phyloP scores from a whole-genome alignment of 345 rosid species.

The Salix suchowensis region DNA sequence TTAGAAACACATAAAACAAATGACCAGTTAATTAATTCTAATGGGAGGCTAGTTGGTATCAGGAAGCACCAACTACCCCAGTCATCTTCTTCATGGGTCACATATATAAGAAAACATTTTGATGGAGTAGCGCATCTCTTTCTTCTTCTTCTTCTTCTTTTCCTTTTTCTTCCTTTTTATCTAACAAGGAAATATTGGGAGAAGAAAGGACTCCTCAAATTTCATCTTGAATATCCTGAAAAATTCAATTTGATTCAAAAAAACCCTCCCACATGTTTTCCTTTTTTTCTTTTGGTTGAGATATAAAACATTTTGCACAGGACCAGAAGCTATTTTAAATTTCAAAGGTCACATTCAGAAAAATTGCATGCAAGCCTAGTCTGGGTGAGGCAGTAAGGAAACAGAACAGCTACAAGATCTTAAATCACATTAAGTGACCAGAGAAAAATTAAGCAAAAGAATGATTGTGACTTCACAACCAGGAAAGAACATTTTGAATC shows the following conservation, averaged over 20 bases:
- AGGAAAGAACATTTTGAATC: conserved; percentile 11
- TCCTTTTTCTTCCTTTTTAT: not conserved
- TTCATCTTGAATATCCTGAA: not conserved
- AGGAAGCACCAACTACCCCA: not conserved
- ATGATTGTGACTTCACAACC: conserved; percentile 7
- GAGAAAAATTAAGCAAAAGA: not conserved
- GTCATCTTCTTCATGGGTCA: not conserved
- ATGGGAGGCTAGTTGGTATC: not conserved
- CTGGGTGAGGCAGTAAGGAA: not conserved
- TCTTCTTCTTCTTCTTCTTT: not conserved
- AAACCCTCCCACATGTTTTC: not conserved
- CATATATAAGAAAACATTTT: not conserved
- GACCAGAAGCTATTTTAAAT: not conserved
- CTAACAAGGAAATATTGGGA: not conserved
- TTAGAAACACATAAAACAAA: not conserved
- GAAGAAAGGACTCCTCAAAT: not conserved
- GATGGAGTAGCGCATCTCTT: not conserved
- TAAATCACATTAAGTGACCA: not conserved
- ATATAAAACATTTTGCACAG: not conserved
- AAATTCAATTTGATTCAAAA: not conserved
- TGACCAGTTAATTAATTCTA: not conserved
- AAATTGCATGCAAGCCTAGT: not conserved
- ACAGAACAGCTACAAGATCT: not conserved
- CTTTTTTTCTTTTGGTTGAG: not conserved
- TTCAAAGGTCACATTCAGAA: not conserved